These are phyloP conservation scores for Botryotinia narcissicola DNA, from an alignment of 2,329 filamentous ascomycete species.

Conservation along the genomic window DNA sequence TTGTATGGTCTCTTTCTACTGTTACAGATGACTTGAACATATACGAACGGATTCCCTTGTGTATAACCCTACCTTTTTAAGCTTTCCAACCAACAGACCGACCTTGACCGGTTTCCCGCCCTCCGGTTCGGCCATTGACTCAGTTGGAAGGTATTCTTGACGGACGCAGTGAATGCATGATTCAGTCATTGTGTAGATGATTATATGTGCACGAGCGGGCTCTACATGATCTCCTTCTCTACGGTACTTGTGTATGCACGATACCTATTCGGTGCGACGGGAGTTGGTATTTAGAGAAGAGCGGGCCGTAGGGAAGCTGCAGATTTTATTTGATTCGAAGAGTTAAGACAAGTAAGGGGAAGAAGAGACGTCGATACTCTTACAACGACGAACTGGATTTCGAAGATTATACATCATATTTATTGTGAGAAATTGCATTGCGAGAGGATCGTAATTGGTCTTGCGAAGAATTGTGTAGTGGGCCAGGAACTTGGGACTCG, in stretches of 20 bases:
- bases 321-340: neutral
- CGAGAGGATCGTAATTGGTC: neutral
- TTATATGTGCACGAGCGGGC: conserved; percentile 21
- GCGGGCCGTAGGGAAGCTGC: neutral
- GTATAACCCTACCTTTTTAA: neutral
- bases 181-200: neutral
- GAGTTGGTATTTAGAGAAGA: conserved; percentile 7
- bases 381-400: neutral
- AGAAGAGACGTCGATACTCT: neutral
- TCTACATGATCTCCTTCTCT: conserved; percentile 20
- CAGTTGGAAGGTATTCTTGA: neutral
- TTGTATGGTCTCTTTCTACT: neutral
- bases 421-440: neutral
- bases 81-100: neutral
- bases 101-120: neutral
- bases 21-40: neutral
- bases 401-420: neutral
- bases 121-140: neutral
- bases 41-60: neutral
- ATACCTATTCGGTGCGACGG: neutral
- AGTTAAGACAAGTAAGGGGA: neutral
- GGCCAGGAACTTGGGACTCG: neutral
- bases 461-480: neutral
- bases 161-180: neutral
- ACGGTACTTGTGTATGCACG: neutral